These are phyloP conservation scores for Colletotrichum sidae DNA, from an alignment of 2,329 filamentous ascomycete genomes.

Conservation along the genomic window DNA sequence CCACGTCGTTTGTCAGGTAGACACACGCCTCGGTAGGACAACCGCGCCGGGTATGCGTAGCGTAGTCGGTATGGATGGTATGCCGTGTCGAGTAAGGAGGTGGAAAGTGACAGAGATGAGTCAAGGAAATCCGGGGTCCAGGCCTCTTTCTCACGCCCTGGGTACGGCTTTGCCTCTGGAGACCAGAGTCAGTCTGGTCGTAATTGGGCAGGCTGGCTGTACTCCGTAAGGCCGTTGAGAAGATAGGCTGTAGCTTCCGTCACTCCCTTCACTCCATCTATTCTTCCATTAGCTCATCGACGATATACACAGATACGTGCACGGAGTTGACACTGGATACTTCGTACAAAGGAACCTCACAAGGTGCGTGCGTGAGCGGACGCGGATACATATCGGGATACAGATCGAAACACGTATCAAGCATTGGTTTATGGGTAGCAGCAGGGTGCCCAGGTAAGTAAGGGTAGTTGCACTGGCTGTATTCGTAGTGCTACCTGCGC, in stretches of 20 bases:
- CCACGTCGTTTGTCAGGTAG: conserved; percentile 3
- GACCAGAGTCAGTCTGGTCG: too few species aligned
- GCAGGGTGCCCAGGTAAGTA: neutral
- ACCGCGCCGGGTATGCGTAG: too few species aligned
- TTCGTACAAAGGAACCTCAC: conserved; percentile 4
- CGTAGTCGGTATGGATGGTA: too few species aligned
- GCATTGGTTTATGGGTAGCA: too few species aligned
- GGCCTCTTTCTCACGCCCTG: conserved; percentile 7
- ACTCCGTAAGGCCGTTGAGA: too few species aligned
- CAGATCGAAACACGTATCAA: neutral
- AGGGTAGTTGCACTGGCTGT: neutral
- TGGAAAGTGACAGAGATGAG: conserved; percentile 28
- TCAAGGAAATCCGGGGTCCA: conserved; percentile 39
- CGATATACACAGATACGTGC: conserved; percentile 17
- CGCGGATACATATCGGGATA: conserved; percentile 13
- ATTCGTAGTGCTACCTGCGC: neutral
- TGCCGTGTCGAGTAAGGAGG: too few species aligned
- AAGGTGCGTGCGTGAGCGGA: conserved; percentile 18
- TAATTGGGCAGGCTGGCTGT: too few species aligned
- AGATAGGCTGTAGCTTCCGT: too few species aligned
- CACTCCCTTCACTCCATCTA: conserved; percentile 7
- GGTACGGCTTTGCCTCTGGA: neutral
- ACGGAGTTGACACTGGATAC: conserved; percentile 30
- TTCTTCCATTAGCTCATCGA: conserved; percentile 3
- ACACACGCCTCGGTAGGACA: neutral